Percentiles rank a stretch among this genome's conserved stretches.
Evolutionary conservation across 345 rosid genomes (phyloP).

Genomic region (Eutrema yunnanense): DNA sequence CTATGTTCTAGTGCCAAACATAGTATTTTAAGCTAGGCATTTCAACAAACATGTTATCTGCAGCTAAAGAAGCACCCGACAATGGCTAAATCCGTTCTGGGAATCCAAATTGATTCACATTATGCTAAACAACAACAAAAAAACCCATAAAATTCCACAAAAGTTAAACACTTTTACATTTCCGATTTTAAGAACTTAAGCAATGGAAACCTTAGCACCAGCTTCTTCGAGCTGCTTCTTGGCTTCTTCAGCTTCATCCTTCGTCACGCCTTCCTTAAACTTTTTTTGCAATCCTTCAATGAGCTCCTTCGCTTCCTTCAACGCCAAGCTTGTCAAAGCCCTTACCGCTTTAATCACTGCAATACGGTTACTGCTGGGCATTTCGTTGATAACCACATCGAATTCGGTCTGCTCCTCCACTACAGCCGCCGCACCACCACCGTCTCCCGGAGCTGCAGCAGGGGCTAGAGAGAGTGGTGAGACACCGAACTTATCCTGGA

Average conservation of each 20-base stretch:
- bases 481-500: conserved; percentile 78
- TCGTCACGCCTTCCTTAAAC: conserved; percentile 60
- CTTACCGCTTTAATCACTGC: conserved; percentile 73
- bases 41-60: conserved; percentile 16
- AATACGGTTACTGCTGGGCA: conserved; percentile 58
- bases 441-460: conserved; percentile 35
- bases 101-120: conserved; percentile 7
- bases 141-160: background rate
- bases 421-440: conserved; percentile 18
- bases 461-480: conserved; percentile 66
- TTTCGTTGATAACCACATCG: conserved; percentile 66
- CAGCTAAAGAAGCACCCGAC: background rate
- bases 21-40: background rate
- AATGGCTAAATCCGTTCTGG: background rate
- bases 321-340: conserved; percentile 59
- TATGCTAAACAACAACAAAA: conserved; percentile 7
- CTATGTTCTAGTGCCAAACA: too few species aligned
- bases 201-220: conserved; percentile 57
- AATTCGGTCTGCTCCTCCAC: conserved; percentile 76
- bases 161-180: background rate
- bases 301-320: conserved; percentile 78
- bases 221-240: conserved; percentile 82
- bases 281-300: conserved; percentile 85
- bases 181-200: background rate
- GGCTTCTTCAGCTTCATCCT: conserved; percentile 76